phyloP scores from a whole-genome alignment of 495 filamentous ascomycete species.

The Penicillium malachiteum region DNA sequence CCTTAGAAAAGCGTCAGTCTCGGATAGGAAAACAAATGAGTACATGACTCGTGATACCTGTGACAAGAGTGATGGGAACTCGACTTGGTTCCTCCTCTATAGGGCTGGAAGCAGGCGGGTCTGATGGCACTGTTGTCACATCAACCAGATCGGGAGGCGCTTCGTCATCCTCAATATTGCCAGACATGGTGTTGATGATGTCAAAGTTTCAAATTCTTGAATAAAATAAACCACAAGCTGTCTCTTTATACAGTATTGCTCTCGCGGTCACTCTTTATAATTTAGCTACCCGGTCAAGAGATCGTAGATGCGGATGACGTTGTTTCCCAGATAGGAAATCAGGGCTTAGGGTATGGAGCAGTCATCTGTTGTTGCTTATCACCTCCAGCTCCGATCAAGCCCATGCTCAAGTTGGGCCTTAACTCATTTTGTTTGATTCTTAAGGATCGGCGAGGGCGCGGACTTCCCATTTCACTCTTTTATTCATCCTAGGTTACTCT shows the following conservation, averaged over 20 bases:
- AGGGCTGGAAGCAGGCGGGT: constrained; percentile 6
- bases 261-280: background rate
- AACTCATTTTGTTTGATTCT: constrained; percentile 8
- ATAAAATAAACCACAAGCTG: background rate
- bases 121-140: constrained; percentile 36
- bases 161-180: constrained; percentile 67
- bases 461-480: constrained; percentile 24
- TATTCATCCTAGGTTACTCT: constrained; percentile 17
- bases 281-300: background rate
- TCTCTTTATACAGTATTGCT: background rate
- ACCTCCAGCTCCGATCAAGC: constrained; percentile 6
- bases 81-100: constrained; percentile 41
- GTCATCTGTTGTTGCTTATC: constrained; percentile 32
- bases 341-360: constrained; percentile 41
- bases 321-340: constrained; percentile 31
- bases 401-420: constrained; percentile 10
- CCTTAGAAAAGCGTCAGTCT: constrained; percentile 35
- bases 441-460: constrained; percentile 14
- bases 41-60: constrained; percentile 52
- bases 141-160: constrained; percentile 72
- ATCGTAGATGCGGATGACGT: constrained; percentile 47
- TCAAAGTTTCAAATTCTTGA: background rate
- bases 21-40: background rate
- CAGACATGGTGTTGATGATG: constrained; percentile 8
- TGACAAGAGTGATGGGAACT: constrained; percentile 94